These are phyloP conservation scores for Taphrina populina DNA, from an alignment of 1,139 yeast species.

Conservation along the genomic window DNA sequence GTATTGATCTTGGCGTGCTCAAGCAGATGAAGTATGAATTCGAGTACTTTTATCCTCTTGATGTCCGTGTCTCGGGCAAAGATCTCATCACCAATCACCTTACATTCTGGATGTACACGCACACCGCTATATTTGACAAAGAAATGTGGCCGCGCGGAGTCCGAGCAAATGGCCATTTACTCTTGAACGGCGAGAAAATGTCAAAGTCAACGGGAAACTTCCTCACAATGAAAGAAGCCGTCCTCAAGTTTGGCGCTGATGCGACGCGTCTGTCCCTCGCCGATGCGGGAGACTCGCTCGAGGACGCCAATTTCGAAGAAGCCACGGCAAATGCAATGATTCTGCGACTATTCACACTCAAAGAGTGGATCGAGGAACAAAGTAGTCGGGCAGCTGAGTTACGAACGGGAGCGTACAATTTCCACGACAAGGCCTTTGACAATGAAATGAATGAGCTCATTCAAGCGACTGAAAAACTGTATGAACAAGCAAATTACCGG, in stretches of 20 bases:
- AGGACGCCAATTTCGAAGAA: slow-evolving; percentile 98
- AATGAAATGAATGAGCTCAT: slow-evolving; percentile 87
- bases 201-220: slow-evolving; percentile 97
- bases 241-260: slow-evolving; percentile 92
- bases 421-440: slow-evolving; percentile 86
- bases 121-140: slow-evolving; percentile 89
- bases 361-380: slow-evolving; percentile 77
- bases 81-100: slow-evolving; percentile 96
- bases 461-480: slow-evolving; percentile 68
- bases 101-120: slow-evolving; percentile 90
- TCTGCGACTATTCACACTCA: slow-evolving; percentile 83
- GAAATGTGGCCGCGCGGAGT: slow-evolving; percentile 91
- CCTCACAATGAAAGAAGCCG: slow-evolving; percentile 81
- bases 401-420: slow-evolving; percentile 67
- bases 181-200: slow-evolving; percentile 96
- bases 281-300: slow-evolving; percentile 96
- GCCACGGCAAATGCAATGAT: slow-evolving; percentile 96
- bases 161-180: slow-evolving; percentile 91
- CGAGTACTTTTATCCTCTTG: slow-evolving; percentile 92
- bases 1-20: slow-evolving; percentile 65
- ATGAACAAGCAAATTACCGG: slow-evolving; percentile 74
- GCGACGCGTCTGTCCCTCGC: slow-evolving; percentile 97
- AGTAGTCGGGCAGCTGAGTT: slow-evolving; percentile 53
- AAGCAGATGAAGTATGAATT: slow-evolving; percentile 83
- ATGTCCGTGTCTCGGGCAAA: slow-evolving; percentile 88